Evolutionary conservation across 768 basidiomycete species (phyloP), one percentile per base, ranked within the genome.

Genomic region (Hemileccinum impolitum): DNA sequence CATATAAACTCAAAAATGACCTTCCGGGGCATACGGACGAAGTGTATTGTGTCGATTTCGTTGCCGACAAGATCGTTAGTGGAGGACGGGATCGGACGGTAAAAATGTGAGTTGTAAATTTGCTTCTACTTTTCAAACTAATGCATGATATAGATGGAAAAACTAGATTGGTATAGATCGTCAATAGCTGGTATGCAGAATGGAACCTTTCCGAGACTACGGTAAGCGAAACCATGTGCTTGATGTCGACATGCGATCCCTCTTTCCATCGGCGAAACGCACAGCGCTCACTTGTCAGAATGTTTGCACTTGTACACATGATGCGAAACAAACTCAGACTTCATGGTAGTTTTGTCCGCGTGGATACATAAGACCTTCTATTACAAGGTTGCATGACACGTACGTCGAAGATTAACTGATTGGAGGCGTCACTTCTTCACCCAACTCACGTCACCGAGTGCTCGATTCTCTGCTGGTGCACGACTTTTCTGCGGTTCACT

Each of bases 1-100:
- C 93, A 6, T 92, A 90, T 69, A 98, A 99, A 70, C 82, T 99
- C 53, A 89, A 91, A 63, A 83, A 80, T 7, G 95, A 99, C 66
- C 81, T 99, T 15, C 92, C 94, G 0, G 95, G 95, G 17, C 95
- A 99, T 65, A 90, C 88, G 1, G 95, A 99, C 57, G 95, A 99
- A 66, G 94, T 99, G 31, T 98, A 97, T 70, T 97, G 95, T 61
- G 95, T 99, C 14, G 95, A 98, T 69, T 99, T 96, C 64, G 94
- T 99, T 2, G 94, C 94, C 1, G 95, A 99, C 72, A 99, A 99
- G 67, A 80, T 97, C n/a, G 93, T 96, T 55, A 95, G 92, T 63
- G 95, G 94, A n/a, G 95, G 95, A 13, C 73, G 88, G 38, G 95
- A 98, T 70, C 81, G 83, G 59, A 87, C 82, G 17, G 82, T 97